Evolutionary conservation across 208 protist species (phyloP).

Genomic region (Herpetomonas samuelpessoai): DNA sequence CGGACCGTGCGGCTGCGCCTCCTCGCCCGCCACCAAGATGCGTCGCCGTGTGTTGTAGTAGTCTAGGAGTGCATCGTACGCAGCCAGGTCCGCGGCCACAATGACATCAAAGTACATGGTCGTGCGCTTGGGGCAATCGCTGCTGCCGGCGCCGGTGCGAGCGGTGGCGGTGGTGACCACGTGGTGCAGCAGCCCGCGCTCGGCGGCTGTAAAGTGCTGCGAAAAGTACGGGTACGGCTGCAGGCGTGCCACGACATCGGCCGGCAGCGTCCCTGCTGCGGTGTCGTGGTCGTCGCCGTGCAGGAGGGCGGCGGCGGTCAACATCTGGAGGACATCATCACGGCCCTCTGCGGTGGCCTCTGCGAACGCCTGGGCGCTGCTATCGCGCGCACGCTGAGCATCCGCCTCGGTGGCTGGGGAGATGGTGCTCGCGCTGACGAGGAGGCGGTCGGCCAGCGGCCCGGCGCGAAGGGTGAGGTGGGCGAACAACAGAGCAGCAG

Average conservation of each 20-base stretch:
- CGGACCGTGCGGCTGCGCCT: slow-evolving; percentile 8
- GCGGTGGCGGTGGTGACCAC: background rate
- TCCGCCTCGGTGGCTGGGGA: background rate
- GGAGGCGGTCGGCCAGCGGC: slow-evolving; percentile 39
- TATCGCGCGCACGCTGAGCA: background rate
- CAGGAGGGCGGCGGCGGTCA: slow-evolving; percentile 12
- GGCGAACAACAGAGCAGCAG: slow-evolving; percentile 50
- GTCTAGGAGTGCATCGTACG: slow-evolving; percentile 65
- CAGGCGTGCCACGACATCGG: slow-evolving; percentile 2
- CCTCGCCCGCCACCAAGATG: background rate
- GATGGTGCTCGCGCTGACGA: slow-evolving; percentile 67
- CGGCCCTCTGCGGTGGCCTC: background rate
- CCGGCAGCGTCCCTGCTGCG: background rate
- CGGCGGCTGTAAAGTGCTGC: slow-evolving; percentile 37
- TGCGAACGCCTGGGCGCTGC: slow-evolving; percentile 10
- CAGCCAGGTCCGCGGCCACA: slow-evolving; percentile 58
- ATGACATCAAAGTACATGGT: slow-evolving; percentile 73
- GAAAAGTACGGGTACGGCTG: slow-evolving; percentile 49
- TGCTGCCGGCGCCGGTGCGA: background rate
- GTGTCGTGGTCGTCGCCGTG: background rate
- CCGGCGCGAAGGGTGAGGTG: slow-evolving; percentile 74
- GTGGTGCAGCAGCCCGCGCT: slow-evolving; percentile 24
- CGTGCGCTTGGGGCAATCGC: background rate
- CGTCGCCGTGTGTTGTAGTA: slow-evolving; percentile 37
- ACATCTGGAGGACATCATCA: slow-evolving; percentile 12